phyloP scores from a whole-genome alignment of 2,329 filamentous ascomycete species.

The Fusarium albosuccineum region DNA sequence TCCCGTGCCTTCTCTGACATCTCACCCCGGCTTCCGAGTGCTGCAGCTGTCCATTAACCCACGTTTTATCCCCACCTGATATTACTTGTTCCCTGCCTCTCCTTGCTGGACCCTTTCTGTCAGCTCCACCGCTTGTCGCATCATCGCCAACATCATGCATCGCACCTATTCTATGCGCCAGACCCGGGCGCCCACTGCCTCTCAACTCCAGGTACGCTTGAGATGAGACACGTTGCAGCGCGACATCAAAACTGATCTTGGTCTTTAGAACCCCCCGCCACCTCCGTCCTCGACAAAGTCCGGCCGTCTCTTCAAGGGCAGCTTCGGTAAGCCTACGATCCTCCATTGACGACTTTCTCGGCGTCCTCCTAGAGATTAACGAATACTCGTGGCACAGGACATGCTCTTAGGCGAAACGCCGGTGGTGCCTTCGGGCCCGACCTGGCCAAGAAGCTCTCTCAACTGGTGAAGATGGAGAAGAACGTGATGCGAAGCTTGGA shows the following conservation, averaged over 20 bases:
- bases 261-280: constrained; percentile 87
- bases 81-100: constrained; percentile 39
- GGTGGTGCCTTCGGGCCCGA: constrained; percentile 86
- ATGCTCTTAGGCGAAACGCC: constrained; percentile 78
- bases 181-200: constrained; percentile 94
- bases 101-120: constrained; percentile 31
- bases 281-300: constrained; percentile 92
- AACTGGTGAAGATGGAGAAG: constrained; percentile 99
- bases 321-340: constrained; percentile 75
- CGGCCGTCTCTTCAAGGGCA: constrained; percentile 86
- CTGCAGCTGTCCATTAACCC: constrained; percentile 34
- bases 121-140: constrained; percentile 42
- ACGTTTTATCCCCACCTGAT: constrained; percentile 37
- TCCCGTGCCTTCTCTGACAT: constrained; percentile 30
- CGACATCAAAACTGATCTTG: constrained; percentile 20
- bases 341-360: neutral
- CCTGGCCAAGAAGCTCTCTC: constrained; percentile 95
- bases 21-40: constrained; percentile 41
- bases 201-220: constrained; percentile 70
- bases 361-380: constrained; percentile 21
- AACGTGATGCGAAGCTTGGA: constrained; percentile 99
- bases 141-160: constrained; percentile 76
- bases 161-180: constrained; percentile 99
- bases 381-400: constrained; percentile 56
- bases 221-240: neutral